Evolutionary conservation across 345 rosid genomes (phyloP), one percentile per base, ranked within the genome.

Genomic region (Ricinus communis): DNA sequence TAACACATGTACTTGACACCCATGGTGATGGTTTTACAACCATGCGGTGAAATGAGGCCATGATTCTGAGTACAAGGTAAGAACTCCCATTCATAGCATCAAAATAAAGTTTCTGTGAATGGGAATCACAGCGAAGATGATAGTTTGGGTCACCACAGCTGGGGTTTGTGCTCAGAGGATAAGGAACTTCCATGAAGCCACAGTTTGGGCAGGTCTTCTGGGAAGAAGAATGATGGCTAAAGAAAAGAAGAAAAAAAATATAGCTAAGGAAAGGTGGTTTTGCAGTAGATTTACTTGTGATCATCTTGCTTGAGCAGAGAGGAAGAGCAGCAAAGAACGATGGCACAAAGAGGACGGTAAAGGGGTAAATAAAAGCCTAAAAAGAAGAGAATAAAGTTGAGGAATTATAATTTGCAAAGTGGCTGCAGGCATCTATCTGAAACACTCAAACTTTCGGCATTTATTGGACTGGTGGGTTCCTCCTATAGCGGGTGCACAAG

Each of bases 131-230:
- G 6, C 73, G 86, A 51, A 87, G 76, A 63, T 76, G 77, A 50
- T 87, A 87, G 47, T 73, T 31, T 1, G 82, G 85, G 43, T 87
- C 81, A 30, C 91, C 91, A 24, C 91, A 87, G 28, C 46, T n/a
- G 40, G 87, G 79, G 40, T 63, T 59, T 19, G 89, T 87, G 81
- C 91, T 87, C 6, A 87, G 78, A 30, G 91, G 89, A 64, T 87
- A 87, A n/a, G 89, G 86, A 43, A 87, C 77, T 19, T 75, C 57
- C 1, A 74, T 55, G 53, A 77, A 53, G n/a, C 91, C 89, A 62
- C 91, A 85, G 78, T 62, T 80, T 14, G 86, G 83, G 72, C 88
- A 85, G 30, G 68, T 67, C 65, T 71, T 86, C 31, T 76, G 86
- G 19, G 87, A 53, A 61, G 49, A 75, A 74, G 72, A 69, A n/a